Base-by-base conservation (phyloP, 441 rosid genomes). In the Bruguiera hainesii region DNA sequence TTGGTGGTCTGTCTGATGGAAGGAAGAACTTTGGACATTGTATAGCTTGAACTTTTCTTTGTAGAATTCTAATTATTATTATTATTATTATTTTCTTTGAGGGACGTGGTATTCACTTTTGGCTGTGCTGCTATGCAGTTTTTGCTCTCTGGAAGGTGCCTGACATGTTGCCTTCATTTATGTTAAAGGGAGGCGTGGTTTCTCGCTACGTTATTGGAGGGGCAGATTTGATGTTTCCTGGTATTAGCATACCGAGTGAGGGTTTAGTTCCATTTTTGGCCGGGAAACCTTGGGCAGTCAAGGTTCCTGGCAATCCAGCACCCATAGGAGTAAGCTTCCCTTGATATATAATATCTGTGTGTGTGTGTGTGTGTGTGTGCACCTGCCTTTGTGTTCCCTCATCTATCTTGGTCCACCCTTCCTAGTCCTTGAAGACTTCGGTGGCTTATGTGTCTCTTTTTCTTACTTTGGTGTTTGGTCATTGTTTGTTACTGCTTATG, bases 181-280 rank as follows among this genome's bases (percentile, higher is more conserved):
- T 69, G 60, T 84, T 94, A 62, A 91, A 94, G 80, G 99, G 94
- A 60, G 92, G 94, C 46, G 99, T 91, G 81, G 99, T 94, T 71
- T 94, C 99, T 19, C 82, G 87, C 58, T 94, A 70, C 79, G 73
- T 94, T 60, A 76, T 94, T 56, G 97, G 98, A 59, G 99, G 98
- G 68, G 99, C 99, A 35, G 99, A 91, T 82, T 84, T 94, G 87
- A 91, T 94, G 97, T 91, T 88, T 74, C 99, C 98, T 48, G 99
- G 99, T 58, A 88, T 89, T 66, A 80, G 62, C 71, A 72, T 94
- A 51, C 84, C 86, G 57, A 69, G 82, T 19, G 84, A 89, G 78
- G 99, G 97, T 61, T 76, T 88, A 35, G 85, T 86, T 28, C 76
- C 87, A 30, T 94, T 94, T 79, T 71, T 60, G 48, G 84, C 89